phyloP scores from a whole-genome alignment of 2,329 filamentous ascomycete species.

The Epichloe brachyelytri region DNA sequence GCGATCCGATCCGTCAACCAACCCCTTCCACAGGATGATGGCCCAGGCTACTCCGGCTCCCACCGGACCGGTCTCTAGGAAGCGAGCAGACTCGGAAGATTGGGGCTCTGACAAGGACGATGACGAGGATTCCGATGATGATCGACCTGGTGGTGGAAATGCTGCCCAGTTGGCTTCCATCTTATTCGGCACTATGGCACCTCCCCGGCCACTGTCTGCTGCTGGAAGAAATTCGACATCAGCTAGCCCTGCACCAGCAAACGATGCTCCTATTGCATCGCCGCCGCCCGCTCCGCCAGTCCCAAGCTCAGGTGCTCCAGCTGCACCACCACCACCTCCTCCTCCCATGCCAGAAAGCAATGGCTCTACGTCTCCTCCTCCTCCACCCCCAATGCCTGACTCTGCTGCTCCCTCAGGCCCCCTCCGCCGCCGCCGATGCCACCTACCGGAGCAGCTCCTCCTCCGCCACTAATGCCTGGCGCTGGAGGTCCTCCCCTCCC shows the following conservation, averaged over 20 bases:
- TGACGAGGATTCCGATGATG: constrained; percentile 62
- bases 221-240: constrained; percentile 54
- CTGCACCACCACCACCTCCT: constrained; percentile 11
- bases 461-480: constrained; percentile 19
- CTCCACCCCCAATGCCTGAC: constrained; percentile 17
- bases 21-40: constrained; percentile 88
- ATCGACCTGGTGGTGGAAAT: constrained; percentile 64
- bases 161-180: constrained; percentile 91
- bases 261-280: constrained; percentile 26
- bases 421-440: constrained; percentile 23
- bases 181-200: constrained; percentile 92
- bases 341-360: constrained; percentile 15
- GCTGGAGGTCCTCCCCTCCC: constrained; percentile 29
- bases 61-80: constrained; percentile 38
- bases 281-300: constrained; percentile 22
- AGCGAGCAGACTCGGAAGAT: constrained; percentile 48
- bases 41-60: constrained; percentile 44
- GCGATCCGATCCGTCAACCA: constrained; percentile 59
- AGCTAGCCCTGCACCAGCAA: constrained; percentile 24
- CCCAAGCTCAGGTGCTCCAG: constrained; percentile 16
- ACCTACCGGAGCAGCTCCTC: constrained; percentile 23
- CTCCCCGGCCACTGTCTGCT: constrained; percentile 75
- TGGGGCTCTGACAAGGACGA: constrained; percentile 68
- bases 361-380: constrained; percentile 14
- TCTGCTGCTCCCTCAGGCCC: constrained; percentile 14